Conservation (phyloP, 768 basidiomycete genomes). For the Termitomyces sp. region DNA sequence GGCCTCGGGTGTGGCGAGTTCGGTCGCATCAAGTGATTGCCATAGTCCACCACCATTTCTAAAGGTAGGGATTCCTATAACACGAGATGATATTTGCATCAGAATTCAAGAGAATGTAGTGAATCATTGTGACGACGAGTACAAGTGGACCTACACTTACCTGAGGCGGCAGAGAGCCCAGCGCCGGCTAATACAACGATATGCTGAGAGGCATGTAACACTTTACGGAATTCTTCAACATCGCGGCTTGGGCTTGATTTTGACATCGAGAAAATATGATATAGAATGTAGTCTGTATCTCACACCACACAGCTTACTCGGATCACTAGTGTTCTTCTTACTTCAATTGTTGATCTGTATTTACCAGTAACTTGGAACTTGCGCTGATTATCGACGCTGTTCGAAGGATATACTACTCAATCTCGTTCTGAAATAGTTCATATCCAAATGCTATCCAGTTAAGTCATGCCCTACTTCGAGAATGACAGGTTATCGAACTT, state of each 20-base stretch:
- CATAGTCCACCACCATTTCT: conserved; percentile 46
- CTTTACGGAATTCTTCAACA: conserved; percentile 7
- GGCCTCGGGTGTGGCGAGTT: conserved; percentile 47
- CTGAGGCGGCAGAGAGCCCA: conserved; percentile 19
- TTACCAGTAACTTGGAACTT: neutral
- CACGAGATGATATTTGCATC: neutral
- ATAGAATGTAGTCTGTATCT: too few relatives aligned
- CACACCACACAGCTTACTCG: too few relatives aligned
- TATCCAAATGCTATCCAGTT: too few relatives aligned
- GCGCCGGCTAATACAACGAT: conserved; percentile 20
- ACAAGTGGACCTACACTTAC: conserved; percentile 14
- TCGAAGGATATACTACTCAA: too few relatives aligned
- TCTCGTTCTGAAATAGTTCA: too few relatives aligned
- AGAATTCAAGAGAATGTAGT: neutral
- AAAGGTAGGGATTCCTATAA: conserved; percentile 41
- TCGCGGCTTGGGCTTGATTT: neutral
- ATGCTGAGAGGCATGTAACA: conserved; percentile 8
- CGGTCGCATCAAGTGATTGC: conserved; percentile 43
- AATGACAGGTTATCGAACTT: too few relatives aligned
- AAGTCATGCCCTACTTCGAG: too few relatives aligned
- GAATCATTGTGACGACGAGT: neutral
- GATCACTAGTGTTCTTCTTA: too few relatives aligned
- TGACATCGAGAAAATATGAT: neutral
- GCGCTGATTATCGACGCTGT: neutral
- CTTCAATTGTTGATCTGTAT: neutral